Evolutionary conservation across 345 rosid genomes (phyloP), one percentile per base, ranked within the genome.

Genomic region (Eucalyptus regnans): DNA sequence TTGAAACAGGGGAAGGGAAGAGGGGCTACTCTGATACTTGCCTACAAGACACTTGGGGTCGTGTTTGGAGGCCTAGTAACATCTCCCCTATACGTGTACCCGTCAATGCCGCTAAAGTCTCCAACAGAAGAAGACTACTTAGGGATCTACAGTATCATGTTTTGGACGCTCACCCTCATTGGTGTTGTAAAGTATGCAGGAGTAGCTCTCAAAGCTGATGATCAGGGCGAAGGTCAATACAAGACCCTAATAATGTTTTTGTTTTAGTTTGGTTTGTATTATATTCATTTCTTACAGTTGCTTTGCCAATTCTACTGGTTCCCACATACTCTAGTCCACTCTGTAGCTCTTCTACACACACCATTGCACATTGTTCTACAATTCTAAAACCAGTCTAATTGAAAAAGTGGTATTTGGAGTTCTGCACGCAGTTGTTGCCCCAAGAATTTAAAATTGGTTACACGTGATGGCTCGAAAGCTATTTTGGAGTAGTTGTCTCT

Each of bases 21-120:
- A 90, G 87, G 93, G 94, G 91, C 86, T 86, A 90, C 87, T 86
- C 50, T 93, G 88, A 29, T 91, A 13, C 91, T 93, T 64, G 95
- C 96, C 16, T 94, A 94, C 91, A 93, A 89, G 94, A 95, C 96
- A 50, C 89, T 95, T 7, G 97, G 96, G 88, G 95, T 96, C 12
- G 97, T 95, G 23, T 96, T 95, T 90, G 96, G 97, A 79, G 96
- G 96, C n/a, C 93, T 96, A 20, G 98, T 95, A 29, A 96, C 96
- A 41, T 96, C 96, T 12, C 96, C 98, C 12, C 86, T 93, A 4
- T 96, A 96, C 56, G 96, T 95, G 23, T 95, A 95, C 51, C 96
- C 96, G 14, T 95, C 95, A 62, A 94, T 95, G 96, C 95, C 90
- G 3, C 88, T 95, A 86, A 93, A 87, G 49, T 93, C 95, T 87